Base-by-base conservation (phyloP, 805 yeast species). In the Candida nanaspora region DNA sequence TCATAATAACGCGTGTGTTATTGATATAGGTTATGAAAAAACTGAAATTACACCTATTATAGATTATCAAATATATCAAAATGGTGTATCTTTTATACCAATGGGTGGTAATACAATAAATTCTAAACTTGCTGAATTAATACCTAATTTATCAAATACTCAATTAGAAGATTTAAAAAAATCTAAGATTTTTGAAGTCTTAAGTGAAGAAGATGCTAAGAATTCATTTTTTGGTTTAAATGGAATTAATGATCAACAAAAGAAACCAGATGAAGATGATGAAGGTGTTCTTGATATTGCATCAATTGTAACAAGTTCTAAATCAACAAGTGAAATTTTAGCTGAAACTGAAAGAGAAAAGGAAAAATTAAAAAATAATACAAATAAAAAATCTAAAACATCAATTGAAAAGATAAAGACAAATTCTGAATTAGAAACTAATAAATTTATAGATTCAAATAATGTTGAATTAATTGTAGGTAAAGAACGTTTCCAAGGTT, bases 201-300 rank as follows among this genome's bases (percentile, higher is more conserved):
- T 88, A 47, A 76, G 73, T 62, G 82, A 78, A 45, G 85, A 82
- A 50, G 82, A 73, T 36, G 74, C 76, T 32, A 68, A 73, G 40
- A 72, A 70, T 43, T 76, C 85, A 1, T 80, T 78, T 53, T 80
- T 79, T 50, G 80, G 82, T 18, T 56, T 70, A 42, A 78, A 74
- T 38, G 81, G 73, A 27, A 60, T 62, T 19, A 36, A 54, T 42
- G 55, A 58, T n/a, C 10, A 3, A n/a, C 18, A 7, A 45, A 44
- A 39, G 45, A 46, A 38, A 25, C 39, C 46, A 3, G 45, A 48
- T 10, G 62, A 57, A 14, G 70, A 67, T 5, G 86, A 78, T 30
- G 91, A 83, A 25, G 94, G 87, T 40, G 77, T 80, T 3, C 70
- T 87, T 30, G 96, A 91, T 58, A 88, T 91, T 37, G 96, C 96